Conservation (phyloP, 2,329 filamentous ascomycete genomes). For the Aspergillus carbonarius region DNA sequence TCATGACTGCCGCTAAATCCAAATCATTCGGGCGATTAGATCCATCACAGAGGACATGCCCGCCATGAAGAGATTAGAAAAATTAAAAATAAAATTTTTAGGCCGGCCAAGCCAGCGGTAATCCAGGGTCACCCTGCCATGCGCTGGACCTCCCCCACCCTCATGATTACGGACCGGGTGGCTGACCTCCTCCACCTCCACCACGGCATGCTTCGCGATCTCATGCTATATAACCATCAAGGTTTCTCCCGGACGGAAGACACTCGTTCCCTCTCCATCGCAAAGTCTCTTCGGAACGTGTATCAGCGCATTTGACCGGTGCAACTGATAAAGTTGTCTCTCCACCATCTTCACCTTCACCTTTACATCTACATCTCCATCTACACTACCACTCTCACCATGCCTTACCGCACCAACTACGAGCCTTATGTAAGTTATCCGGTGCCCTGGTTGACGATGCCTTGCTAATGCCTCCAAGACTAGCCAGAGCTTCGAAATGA, state of each 20-base stretch:
- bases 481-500: conserved; percentile 29
- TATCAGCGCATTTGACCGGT: conserved; percentile 1
- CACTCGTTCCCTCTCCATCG: conserved; percentile 4
- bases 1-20: conserved; percentile 15
- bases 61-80: conserved; percentile 4
- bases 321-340: neutral
- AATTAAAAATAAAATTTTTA: conserved; percentile 2
- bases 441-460: neutral
- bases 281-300: conserved; percentile 6
- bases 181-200: conserved; percentile 10
- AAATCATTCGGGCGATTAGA: conserved; percentile 13
- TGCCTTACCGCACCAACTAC: conserved; percentile 42
- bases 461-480: conserved; percentile 18
- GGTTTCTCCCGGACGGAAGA: conserved; percentile 14
- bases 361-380: neutral
- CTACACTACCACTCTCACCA: conserved; percentile 18
- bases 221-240: conserved; percentile 19
- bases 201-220: conserved; percentile 7
- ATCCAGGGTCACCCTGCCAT: conserved; percentile 18
- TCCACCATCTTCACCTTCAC: neutral
- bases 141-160: conserved; percentile 13
- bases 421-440: conserved; percentile 37
- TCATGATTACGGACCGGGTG: conserved; percentile 3
- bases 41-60: conserved; percentile 6
- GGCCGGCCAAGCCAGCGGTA: neutral